These are phyloP conservation scores for Tetrahymena malaccensis DNA, from an alignment of 73 alveolate genomes.

Conservation along the genomic window DNA sequence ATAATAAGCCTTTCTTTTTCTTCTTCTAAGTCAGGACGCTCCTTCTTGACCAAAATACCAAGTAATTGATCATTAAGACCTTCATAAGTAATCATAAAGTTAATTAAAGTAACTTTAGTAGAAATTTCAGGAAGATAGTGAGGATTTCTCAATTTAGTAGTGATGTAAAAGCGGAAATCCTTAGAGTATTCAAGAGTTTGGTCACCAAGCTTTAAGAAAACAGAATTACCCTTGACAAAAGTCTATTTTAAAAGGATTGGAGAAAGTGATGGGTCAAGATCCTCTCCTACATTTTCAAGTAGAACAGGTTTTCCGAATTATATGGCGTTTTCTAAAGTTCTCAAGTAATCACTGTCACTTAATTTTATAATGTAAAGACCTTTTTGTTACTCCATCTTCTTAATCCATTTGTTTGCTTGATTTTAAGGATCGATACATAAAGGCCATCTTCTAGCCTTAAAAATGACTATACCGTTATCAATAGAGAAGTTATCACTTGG, in stretches of 20 bases:
- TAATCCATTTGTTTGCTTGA: conserved; percentile 67
- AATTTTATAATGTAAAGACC: conserved; percentile 56
- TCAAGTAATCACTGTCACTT: conserved; percentile 62
- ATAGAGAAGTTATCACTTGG: conserved; percentile 66
- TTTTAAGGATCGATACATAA: conserved; percentile 89
- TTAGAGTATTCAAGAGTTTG: conserved; percentile 72
- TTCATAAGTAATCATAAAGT: conserved; percentile 79
- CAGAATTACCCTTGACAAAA: conserved; percentile 85
- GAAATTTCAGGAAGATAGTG: conserved; percentile 86
- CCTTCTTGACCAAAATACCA: conserved; percentile 91
- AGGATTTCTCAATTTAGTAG: conserved; percentile 83
- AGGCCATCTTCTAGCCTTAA: conserved; percentile 85
- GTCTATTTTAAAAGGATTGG: conserved; percentile 91
- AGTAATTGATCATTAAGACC: conserved; percentile 85
- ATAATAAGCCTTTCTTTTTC: conserved; percentile 88
- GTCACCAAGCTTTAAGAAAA: conserved; percentile 80
- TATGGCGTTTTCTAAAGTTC: conserved; percentile 63
- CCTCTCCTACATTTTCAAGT: conserved; percentile 80
- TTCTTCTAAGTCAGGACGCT: conserved; percentile 96
- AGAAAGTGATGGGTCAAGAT: conserved; percentile 84
- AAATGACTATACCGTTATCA: conserved; percentile 85
- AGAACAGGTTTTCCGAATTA: conserved; percentile 80
- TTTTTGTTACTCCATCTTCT: conserved; percentile 48
- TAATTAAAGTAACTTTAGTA: conserved; percentile 72
- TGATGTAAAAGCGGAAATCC: conserved; percentile 84